Evolutionary conservation across 2,329 filamentous ascomycete genomes (phyloP).

Genomic region (Canariomyces notabilis): DNA sequence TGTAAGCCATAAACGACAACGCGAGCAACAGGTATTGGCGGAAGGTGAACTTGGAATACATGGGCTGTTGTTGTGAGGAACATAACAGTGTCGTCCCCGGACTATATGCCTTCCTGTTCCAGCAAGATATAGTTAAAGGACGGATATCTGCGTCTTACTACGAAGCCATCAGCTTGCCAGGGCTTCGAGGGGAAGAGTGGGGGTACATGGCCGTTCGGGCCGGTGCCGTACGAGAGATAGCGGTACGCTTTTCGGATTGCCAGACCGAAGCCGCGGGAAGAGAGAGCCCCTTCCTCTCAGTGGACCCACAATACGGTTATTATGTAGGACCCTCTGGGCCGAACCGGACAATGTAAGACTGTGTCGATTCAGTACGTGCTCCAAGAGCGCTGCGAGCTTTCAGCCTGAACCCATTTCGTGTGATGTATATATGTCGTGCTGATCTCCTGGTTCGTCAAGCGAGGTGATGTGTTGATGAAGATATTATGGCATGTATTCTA

Average conservation of each 20-base stretch:
- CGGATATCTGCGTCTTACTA: too few relatives aligned
- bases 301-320: not conserved
- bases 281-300: not conserved
- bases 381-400: not conserved
- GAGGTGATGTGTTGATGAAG: not conserved
- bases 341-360: not conserved
- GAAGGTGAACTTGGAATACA: too few relatives aligned
- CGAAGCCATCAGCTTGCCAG: too few relatives aligned
- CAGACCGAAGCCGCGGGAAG: not conserved
- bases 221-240: conserved; percentile 4
- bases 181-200: not conserved
- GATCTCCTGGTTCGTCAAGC: not conserved
- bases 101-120: not conserved
- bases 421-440: not conserved
- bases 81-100: not conserved
- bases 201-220: not conserved
- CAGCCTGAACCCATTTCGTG: not conserved
- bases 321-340: not conserved
- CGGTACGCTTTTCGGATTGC: not conserved
- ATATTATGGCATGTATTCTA: not conserved
- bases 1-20: too few relatives aligned
- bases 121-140: not conserved
- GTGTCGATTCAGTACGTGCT: not conserved
- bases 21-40: too few relatives aligned
- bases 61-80: too few relatives aligned